Evolutionary conservation across 2,329 filamentous ascomycete genomes (phyloP).

Genomic region (Arthrobotrys sphaeroides): DNA sequence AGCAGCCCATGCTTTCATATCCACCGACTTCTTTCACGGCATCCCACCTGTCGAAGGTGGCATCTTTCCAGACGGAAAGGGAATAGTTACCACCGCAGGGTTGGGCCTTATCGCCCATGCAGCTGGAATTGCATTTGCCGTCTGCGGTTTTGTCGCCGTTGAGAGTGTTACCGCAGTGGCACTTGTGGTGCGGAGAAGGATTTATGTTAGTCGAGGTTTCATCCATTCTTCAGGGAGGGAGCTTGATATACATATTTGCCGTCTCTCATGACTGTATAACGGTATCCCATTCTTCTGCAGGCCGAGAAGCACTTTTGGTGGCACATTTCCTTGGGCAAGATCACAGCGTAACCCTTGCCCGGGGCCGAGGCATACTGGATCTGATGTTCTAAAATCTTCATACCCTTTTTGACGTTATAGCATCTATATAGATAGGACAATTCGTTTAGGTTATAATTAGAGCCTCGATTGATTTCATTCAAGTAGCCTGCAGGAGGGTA

Average conservation of each 20-base stretch:
- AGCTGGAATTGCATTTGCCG: background rate
- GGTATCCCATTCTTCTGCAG: background rate
- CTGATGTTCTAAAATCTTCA: background rate
- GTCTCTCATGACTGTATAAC: background rate
- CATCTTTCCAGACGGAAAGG: background rate
- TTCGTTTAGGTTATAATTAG: background rate
- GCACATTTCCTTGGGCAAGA: background rate
- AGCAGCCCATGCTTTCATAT: background rate
- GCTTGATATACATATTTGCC: background rate
- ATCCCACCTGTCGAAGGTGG: background rate
- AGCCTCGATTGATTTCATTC: too few relatives aligned
- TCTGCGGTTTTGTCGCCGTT: background rate
- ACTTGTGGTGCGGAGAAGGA: background rate
- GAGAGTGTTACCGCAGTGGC: background rate
- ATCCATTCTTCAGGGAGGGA: too few relatives aligned
- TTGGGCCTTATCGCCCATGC: background rate
- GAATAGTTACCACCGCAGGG: background rate
- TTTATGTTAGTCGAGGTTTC: too few relatives aligned
- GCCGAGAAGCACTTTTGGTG: background rate
- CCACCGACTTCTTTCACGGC: background rate
- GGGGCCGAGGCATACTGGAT: background rate
- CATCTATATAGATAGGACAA: background rate
- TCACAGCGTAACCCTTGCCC: background rate
- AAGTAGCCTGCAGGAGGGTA: too few relatives aligned
- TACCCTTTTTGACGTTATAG: background rate